Base-by-base conservation (phyloP, 768 basidiomycete species). In the Ramaria sp. region DNA sequence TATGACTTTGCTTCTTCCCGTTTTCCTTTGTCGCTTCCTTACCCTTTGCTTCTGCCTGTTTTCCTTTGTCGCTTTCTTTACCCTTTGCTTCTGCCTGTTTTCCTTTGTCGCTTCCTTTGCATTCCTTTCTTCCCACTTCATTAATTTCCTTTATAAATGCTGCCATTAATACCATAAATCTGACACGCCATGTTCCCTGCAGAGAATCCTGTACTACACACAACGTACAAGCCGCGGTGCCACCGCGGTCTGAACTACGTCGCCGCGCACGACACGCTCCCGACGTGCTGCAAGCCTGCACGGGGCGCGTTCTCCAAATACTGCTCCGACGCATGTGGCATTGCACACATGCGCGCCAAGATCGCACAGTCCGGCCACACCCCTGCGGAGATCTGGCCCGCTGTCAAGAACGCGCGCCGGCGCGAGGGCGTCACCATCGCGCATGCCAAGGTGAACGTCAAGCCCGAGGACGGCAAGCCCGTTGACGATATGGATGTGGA, bases 281-380 rank as follows among this genome's bases (percentile, higher is more conserved):
- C 66, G 9, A 61, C 84, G 1, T 95, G 91, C 64, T 86, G 86
- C 66, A 85, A 82, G 60, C 85, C 91, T 10, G 82, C 86, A 7
- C 84, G 88, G 15, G 85, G 87, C 22, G 79, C 79, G 1, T 84
- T 91, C 64, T 93, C 91, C 22, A 94, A 94, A 67, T 95, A 91
- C 67, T 95, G 91, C 68, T 91, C 89, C 13, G 86, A 90, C 53
- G 88, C 86, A 60, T 95, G 91, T 61, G 91, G 91, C 12, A 71
- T 88, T 60, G 60, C 59, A 20, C 67, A 79, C 78, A 61, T 85
- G 79, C 69, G 83, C 87, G 82, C 79, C 78, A 81, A 81, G 46
- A 80, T 88, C 48, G 74, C 31, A 22, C 81, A 24, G 72, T 72
- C 39, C 88, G 83, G 83, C 19, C 84, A 84, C 4, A 79, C 79